phyloP scores from a whole-genome alignment of 164 flowering plant genomes.

The Buxus sempervirens region DNA sequence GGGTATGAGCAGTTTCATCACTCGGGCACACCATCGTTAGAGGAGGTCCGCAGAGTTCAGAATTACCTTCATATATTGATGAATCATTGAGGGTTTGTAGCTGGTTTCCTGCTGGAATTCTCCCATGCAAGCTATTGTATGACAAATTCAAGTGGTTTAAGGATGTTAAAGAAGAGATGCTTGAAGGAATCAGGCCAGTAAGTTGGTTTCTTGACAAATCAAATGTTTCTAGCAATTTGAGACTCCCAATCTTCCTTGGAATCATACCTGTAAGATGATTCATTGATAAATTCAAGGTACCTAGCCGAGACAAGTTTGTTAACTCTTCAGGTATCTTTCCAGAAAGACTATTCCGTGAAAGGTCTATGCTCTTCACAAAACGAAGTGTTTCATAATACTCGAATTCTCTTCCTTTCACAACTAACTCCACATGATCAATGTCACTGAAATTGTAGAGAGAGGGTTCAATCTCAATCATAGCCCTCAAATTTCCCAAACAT shows the following conservation, averaged over 20 bases:
- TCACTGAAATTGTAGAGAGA: too few relatives aligned
- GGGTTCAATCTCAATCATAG: too few relatives aligned
- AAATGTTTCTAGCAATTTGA: background rate
- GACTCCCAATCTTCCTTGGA: background rate
- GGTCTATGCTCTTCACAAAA: background rate
- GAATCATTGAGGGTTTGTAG: constrained; percentile 1
- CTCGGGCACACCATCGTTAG: background rate
- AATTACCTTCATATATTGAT: background rate
- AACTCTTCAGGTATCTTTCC: background rate
- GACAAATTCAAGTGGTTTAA: background rate
- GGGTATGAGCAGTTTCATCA: background rate
- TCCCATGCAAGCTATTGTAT: background rate
- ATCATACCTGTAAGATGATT: background rate
- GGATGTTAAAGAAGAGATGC: background rate
- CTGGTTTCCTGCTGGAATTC: background rate
- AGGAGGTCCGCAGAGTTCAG: constrained; percentile 7
- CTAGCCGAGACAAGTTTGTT: background rate
- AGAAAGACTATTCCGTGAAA: background rate
- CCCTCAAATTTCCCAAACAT: background rate
- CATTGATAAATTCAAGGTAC: background rate
- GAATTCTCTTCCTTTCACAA: background rate
- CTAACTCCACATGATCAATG: background rate
- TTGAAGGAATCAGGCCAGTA: background rate
- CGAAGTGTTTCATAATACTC: background rate
- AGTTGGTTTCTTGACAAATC: background rate